Conservation (phyloP, 805 yeast genomes). For the Vanderwaltozyma tropicalis region DNA sequence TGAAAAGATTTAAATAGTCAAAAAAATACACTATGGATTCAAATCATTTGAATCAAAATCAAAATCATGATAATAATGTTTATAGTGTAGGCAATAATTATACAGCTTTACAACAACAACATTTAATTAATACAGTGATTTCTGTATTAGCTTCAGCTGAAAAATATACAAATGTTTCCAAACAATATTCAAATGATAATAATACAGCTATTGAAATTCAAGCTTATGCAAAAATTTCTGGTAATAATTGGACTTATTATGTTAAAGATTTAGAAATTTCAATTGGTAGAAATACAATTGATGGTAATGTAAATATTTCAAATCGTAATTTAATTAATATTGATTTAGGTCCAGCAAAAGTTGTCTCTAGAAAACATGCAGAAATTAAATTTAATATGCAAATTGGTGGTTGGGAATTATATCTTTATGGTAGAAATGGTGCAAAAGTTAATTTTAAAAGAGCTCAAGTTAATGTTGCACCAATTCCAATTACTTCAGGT, state of each 20-base stretch:
- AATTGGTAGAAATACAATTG: slow-evolving; percentile 76
- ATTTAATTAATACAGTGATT: slow-evolving; percentile 65
- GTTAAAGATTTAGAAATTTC: slow-evolving; percentile 66
- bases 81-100: slow-evolving; percentile 2
- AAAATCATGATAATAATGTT: too few species aligned
- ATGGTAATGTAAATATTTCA: neutral
- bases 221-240: slow-evolving; percentile 95
- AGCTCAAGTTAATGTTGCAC: slow-evolving; percentile 24
- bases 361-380: slow-evolving; percentile 91
- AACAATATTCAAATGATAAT: slow-evolving; percentile 61
- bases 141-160: slow-evolving; percentile 60
- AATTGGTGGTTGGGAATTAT: slow-evolving; percentile 75
- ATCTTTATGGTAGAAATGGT: slow-evolving; percentile 83
- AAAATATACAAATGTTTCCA: slow-evolving; percentile 66
- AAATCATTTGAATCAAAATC: neutral
- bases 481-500: slow-evolving; percentile 68
- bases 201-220: slow-evolving; percentile 66
- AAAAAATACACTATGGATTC: neutral
- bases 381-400: slow-evolving; percentile 65
- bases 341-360: slow-evolving; percentile 94
- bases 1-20: neutral
- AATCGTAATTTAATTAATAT: slow-evolving; percentile 37
- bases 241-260: slow-evolving; percentile 86
- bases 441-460: slow-evolving; percentile 70
- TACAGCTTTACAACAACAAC: slow-evolving; percentile 30